A percentile compares a stretch with the other conserved stretches of the same genome.
phyloP scores from a whole-genome alignment of 495 filamentous ascomycete genomes.

The Ascodesmis nigricans region DNA sequence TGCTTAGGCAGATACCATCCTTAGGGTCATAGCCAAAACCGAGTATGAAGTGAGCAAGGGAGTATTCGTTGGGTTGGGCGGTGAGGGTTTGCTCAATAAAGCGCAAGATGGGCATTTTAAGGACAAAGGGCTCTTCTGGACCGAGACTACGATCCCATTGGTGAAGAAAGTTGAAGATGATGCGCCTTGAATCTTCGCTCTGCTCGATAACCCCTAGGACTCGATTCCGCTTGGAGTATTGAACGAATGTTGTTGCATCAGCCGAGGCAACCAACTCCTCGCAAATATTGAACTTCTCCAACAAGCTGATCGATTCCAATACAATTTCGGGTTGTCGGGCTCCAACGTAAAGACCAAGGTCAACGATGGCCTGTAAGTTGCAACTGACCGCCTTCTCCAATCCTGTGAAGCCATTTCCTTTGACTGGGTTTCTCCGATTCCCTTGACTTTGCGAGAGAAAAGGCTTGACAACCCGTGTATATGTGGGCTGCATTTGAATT shows the following conservation, averaged over 20 bases:
- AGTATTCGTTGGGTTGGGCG: slow-evolving; percentile 46
- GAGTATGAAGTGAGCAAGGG: slow-evolving; percentile 71
- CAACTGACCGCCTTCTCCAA: slow-evolving; percentile 84
- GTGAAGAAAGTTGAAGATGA: slow-evolving; percentile 21
- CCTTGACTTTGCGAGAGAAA: slow-evolving; percentile 36
- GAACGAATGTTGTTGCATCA: slow-evolving; percentile 23
- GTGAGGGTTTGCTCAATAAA: slow-evolving; percentile 61
- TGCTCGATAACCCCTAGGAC: slow-evolving; percentile 16
- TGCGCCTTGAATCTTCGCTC: slow-evolving; percentile 17
- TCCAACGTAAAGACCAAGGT: slow-evolving; percentile 63
- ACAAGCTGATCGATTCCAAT: slow-evolving; percentile 48
- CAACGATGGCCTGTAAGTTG: slow-evolving; percentile 49
- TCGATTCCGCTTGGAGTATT: slow-evolving; percentile 12
- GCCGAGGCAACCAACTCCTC: slow-evolving; percentile 42
- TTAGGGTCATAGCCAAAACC: slow-evolving; percentile 49
- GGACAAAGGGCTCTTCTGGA: slow-evolving; percentile 31
- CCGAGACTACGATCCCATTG: slow-evolving; percentile 12
- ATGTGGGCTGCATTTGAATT: slow-evolving; percentile 73
- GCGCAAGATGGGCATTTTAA: slow-evolving; percentile 56
- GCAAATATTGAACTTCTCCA: slow-evolving; percentile 70
- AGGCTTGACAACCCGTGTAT: slow-evolving; percentile 65
- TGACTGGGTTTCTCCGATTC: slow-evolving; percentile 20
- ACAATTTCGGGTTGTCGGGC: slow-evolving; percentile 55
- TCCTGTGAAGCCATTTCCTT: slow-evolving; percentile 32
- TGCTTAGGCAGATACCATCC: slow-evolving; percentile 16